Evolutionary conservation across 208 protist genomes (phyloP), one percentile per base, ranked within the genome.

Genomic region (Lotmaria passim): DNA sequence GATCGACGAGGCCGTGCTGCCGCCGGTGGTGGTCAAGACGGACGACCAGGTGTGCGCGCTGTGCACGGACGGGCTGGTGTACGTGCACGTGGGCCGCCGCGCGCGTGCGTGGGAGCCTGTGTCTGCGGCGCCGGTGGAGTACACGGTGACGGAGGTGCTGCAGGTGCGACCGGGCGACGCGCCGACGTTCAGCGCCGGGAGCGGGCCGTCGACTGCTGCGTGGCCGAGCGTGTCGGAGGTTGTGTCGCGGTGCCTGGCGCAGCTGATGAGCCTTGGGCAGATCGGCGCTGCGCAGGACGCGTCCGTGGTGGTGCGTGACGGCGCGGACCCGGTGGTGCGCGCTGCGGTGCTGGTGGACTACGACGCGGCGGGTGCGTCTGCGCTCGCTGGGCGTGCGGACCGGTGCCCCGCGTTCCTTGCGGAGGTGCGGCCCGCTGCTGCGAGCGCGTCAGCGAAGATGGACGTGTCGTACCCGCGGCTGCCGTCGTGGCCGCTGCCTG

Each of bases 401-500:
- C 24, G 6, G 41, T 62, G 57, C 57, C 24, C 57, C 15, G 57
- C 39, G 26, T 62, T 62, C 21, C 19, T 62, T 3, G 28, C 36
- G 21, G 57, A 62, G 57, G 26, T 62, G 57, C 57, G 57, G 7
- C 57, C 57, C 3, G 47, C 7, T 52, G 47, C 19, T 31, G 19
- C 43, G 43, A 21, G 23, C 43, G 43, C 19, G 14, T 7, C 51
- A 17, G 51, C 30, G 51, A 56, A 17, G 51, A 56, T 56, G 51
- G 30, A 56, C 30, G 30, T 62, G 17, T 41, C 57, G 41, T 62
- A 33, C 34, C 57, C 57, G 34, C 56, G 56, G n/a, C 26, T 72
- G 53, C 66, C 66, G 34, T 30, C 34, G 33, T 72, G 56, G 66
- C 66, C 66, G 11, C 56, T 57, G 41, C 36, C 26, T 3, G 8